Evolutionary conservation across 1,284 basidiomycete genomes (phyloP).

Genomic region (Violaceomyces palustris): DNA sequence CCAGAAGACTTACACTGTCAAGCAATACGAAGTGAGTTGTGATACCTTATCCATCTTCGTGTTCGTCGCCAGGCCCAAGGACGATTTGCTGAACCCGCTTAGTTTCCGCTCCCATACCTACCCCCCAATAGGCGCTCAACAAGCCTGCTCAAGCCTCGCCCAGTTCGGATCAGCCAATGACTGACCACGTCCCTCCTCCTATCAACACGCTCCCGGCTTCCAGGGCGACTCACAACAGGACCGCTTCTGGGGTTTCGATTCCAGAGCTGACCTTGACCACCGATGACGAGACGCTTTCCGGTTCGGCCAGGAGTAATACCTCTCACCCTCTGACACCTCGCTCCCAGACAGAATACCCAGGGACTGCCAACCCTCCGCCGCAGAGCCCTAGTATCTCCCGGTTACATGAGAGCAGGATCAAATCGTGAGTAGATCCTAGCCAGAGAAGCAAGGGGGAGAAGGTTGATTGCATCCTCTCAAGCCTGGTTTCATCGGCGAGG

Average conservation of each 20-base stretch:
- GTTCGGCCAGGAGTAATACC: conserved; percentile 8
- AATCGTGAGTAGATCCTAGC: conserved; percentile 6
- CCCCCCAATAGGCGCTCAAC: not conserved
- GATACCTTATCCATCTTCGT: not conserved
- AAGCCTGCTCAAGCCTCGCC: not conserved
- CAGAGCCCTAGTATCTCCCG: conserved; percentile 37
- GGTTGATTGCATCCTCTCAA: no score
- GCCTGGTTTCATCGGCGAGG: no score
- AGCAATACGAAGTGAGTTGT: conserved; percentile 24
- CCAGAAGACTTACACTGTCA: conserved; percentile 50
- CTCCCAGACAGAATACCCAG: conserved; percentile 17
- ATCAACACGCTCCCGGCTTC: not conserved
- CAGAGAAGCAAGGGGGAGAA: no score
- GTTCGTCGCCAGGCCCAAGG: no score
- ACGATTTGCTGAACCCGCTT: no score
- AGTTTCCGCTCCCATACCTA: no score
- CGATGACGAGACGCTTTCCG: conserved; percentile 32
- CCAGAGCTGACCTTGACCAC: conserved; percentile 50
- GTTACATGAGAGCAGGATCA: conserved; percentile 38
- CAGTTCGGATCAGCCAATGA: not conserved
- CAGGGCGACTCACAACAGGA: conserved; percentile 29
- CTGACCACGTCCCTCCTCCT: conserved; percentile 2
- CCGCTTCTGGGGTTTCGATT: conserved; percentile 39
- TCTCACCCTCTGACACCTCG: conserved; percentile 12
- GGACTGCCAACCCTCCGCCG: conserved; percentile 12